phyloP scores from a whole-genome alignment of 202 grass and related monocot genomes.

The Eragrostis tef region DNA sequence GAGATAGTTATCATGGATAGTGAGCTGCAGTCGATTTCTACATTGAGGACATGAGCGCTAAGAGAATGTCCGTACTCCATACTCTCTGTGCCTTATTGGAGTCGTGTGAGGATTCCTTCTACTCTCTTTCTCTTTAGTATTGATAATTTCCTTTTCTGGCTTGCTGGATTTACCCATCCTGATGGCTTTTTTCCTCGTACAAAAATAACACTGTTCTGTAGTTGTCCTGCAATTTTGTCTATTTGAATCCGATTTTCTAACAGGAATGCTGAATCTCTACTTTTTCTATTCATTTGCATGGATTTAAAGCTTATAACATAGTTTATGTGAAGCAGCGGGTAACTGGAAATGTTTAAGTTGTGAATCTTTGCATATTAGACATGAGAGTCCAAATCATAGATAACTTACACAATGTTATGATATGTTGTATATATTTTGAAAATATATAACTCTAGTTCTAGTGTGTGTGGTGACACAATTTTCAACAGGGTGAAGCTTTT shows the following conservation, averaged over 20 bases:
- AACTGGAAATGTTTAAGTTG: background rate
- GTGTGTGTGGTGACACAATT: background rate
- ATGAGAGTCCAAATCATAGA: background rate
- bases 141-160: background rate
- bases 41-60: background rate
- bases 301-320: background rate
- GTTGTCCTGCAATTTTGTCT: background rate
- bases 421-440: background rate
- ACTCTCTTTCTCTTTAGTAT: background rate
- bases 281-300: background rate
- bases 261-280: background rate
- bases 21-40: background rate
- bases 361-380: slow-evolving; percentile 4
- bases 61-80: background rate
- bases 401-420: background rate
- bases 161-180: background rate
- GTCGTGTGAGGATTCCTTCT: background rate
- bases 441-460: background rate
- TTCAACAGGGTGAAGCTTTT: slow-evolving; percentile 82
- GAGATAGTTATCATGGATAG: background rate
- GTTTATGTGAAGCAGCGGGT: background rate
- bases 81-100: background rate
- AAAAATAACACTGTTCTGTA: background rate
- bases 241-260: background rate
- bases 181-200: background rate